Percentiles rank a stretch among this genome's conserved stretches.
phyloP scores from a whole-genome alignment of 1,284 basidiomycete species.

The Tylopilus sp. region DNA sequence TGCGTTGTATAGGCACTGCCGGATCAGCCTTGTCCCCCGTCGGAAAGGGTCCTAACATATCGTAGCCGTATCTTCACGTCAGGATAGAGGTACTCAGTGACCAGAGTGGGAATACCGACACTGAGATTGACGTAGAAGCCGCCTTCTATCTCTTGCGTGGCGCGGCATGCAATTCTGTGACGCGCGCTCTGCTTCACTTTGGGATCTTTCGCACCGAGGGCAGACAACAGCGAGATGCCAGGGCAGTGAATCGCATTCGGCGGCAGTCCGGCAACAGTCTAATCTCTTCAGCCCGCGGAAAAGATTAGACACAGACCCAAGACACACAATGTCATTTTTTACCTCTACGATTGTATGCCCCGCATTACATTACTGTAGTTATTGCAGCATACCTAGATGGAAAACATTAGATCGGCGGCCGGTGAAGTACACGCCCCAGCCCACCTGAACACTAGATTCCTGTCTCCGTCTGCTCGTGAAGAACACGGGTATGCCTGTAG shows the following conservation, averaged over 20 bases:
- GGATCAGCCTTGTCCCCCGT: conserved; percentile 78
- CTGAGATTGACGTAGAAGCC: conserved; percentile 78
- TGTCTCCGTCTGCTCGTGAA: conserved; percentile 87
- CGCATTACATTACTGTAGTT: conserved; percentile 85
- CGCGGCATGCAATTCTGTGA: conserved; percentile 80
- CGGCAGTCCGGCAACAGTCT: conserved; percentile 86
- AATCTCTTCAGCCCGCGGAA: conserved; percentile 76
- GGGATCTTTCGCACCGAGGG: conserved; percentile 33
- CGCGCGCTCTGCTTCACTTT: conserved; percentile 51
- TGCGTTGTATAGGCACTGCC: conserved; percentile 42
- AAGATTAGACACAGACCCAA: background rate
- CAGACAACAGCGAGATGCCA: conserved; percentile 67
- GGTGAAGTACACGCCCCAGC: conserved; percentile 14
- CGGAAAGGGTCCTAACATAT: conserved; percentile 90
- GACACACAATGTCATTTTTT: conserved; percentile 10
- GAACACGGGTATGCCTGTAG: conserved; percentile 91
- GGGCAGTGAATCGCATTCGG: conserved; percentile 84
- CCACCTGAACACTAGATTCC: conserved; percentile 78
- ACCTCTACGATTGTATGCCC: conserved; percentile 88
- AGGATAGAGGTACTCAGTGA: too few species aligned
- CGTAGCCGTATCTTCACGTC: too few species aligned
- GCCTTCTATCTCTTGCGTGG: conserved; percentile 85
- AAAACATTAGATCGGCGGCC: conserved; percentile 2
- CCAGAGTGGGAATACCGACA: conserved; percentile 87
- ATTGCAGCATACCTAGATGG: conserved; percentile 71